Conservation (phyloP, 345 rosid species). For the Bretschneidera sinensis region DNA sequence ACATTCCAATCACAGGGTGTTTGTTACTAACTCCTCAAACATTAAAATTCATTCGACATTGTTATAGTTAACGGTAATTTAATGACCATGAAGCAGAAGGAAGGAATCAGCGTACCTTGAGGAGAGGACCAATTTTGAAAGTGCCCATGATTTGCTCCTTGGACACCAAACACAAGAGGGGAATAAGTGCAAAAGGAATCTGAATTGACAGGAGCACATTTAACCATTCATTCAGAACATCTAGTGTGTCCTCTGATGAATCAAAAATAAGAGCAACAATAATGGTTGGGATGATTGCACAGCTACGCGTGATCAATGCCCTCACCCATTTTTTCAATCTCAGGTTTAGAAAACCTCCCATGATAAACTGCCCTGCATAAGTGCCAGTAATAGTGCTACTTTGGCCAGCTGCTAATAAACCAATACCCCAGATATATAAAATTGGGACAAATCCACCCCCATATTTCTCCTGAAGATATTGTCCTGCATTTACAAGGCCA, state of each 20-base stretch:
- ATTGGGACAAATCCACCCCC: constrained; percentile 91
- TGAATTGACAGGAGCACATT: constrained; percentile 84
- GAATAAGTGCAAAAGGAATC: constrained; percentile 89
- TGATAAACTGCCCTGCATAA: constrained; percentile 91
- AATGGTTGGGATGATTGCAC: constrained; percentile 78
- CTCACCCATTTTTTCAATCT: constrained; percentile 90
- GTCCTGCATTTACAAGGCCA: constrained; percentile 81
- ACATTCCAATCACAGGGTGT: neutral
- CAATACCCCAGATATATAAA: constrained; percentile 88
- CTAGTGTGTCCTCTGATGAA: constrained; percentile 59
- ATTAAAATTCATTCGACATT: too few relatives aligned
- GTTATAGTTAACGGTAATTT: neutral
- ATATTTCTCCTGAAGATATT: constrained; percentile 79
- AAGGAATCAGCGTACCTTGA: constrained; percentile 45
- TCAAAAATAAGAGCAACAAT: constrained; percentile 76
- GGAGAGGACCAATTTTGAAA: constrained; percentile 69
- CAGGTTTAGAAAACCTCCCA: constrained; percentile 91
- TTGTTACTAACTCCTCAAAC: too few relatives aligned
- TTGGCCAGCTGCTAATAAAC: constrained; percentile 89
- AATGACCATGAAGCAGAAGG: neutral
- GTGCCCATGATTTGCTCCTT: constrained; percentile 79
- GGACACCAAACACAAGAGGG: constrained; percentile 77
- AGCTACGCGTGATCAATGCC: constrained; percentile 89
- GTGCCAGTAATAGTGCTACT: constrained; percentile 95
- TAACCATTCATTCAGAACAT: constrained; percentile 82